phyloP scores from a whole-genome alignment of 108 stramenopile species.

The Conticribra guillardii region DNA sequence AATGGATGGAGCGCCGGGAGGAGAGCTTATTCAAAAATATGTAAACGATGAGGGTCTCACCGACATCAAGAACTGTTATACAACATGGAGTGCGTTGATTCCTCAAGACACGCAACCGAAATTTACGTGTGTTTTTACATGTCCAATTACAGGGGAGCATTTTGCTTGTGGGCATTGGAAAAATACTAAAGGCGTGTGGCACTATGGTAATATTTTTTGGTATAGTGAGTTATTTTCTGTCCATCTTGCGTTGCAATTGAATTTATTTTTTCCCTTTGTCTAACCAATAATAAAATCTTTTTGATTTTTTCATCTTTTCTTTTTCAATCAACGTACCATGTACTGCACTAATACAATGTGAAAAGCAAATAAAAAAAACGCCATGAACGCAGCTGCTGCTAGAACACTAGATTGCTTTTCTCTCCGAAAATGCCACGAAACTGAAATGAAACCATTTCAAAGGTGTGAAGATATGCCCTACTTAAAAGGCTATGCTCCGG shows the following conservation, averaged over 20 bases:
- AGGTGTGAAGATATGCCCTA: conserved; percentile 26
- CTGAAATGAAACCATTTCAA: background rate
- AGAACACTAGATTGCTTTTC: conserved; percentile 52
- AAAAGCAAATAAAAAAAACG: conserved; percentile 39
- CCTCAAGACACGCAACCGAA: background rate
- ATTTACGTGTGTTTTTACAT: conserved; percentile 17
- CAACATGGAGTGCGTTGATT: background rate
- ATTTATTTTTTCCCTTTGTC: background rate
- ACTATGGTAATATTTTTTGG: conserved; percentile 5
- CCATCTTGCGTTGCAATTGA: background rate
- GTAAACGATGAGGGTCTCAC: background rate
- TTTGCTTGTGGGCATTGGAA: background rate
- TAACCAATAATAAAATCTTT: no score
- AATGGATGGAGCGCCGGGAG: background rate
- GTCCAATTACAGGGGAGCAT: conserved; percentile 29
- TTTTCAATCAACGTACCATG: conserved; percentile 15
- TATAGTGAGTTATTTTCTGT: conserved; percentile 22
- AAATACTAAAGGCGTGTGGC: background rate
- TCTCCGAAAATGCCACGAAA: conserved; percentile 23
- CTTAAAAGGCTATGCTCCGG: conserved; percentile 11
- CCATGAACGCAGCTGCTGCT: conserved; percentile 56
- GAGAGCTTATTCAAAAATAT: background rate
- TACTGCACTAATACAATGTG: background rate
- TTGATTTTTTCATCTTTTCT: no score
- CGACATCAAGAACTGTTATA: background rate